These are phyloP conservation scores for Colletotrichum sp. DNA, from an alignment of 2,329 filamentous ascomycete genomes.

Conservation along the genomic window DNA sequence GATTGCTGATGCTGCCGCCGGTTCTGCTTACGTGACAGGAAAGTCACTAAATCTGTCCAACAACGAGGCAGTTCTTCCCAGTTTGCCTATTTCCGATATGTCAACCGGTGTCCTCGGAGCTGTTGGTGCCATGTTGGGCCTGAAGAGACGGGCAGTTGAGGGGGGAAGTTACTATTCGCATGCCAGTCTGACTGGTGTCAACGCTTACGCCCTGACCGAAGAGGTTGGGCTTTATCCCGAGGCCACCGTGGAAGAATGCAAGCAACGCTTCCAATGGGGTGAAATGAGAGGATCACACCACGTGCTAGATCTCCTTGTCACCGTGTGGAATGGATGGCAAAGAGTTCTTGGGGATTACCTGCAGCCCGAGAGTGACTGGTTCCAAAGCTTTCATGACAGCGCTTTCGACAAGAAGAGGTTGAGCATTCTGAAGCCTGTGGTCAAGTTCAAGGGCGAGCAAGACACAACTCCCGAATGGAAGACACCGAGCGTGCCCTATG, in stretches of 20 bases:
- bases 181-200: conserved; percentile 31
- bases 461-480: conserved; percentile 5
- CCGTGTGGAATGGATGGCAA: conserved; percentile 9
- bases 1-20: conserved; percentile 30
- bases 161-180: conserved; percentile 36
- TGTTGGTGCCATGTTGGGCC: conserved; percentile 33
- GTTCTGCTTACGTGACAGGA: conserved; percentile 36
- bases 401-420: not conserved
- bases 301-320: conserved; percentile 8
- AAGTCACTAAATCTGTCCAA: conserved; percentile 27
- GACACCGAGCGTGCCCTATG: conserved; percentile 4
- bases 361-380: conserved; percentile 4
- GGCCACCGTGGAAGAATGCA: conserved; percentile 3
- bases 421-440: conserved; percentile 4
- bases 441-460: not conserved
- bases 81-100: conserved; percentile 40
- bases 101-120: conserved; percentile 35
- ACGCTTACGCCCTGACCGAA: conserved; percentile 29
- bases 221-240: conserved; percentile 35
- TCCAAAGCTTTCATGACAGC: conserved; percentile 1
- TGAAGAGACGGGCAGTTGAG: conserved; percentile 33
- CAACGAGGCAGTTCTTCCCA: conserved; percentile 33
- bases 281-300: conserved; percentile 14
- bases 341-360: not conserved
- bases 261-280: conserved; percentile 9